Evolutionary conservation across 176 grass and related monocot genomes (phyloP), one percentile per base, ranked within the genome.

Genomic region (Rhynchospora breviuscula): DNA sequence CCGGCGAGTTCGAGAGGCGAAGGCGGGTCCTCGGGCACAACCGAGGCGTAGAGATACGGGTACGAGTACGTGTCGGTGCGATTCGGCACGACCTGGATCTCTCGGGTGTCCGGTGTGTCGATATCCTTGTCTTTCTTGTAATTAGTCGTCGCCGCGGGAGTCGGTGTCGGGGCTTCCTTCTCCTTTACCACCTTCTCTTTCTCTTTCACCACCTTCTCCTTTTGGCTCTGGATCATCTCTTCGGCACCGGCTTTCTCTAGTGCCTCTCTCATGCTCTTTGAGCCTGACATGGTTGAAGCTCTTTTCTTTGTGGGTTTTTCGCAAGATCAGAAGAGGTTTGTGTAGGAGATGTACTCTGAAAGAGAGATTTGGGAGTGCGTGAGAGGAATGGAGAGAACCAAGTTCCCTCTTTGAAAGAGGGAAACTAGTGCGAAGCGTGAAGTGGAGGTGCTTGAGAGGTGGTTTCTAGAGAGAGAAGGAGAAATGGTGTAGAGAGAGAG

Each of bases 261-360:
- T 67, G 93, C 90, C 76, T 96, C 90, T 68, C 90, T 70, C 77
- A 96, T 91, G 93, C 88, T 96, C 92, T 94, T 88, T 67, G 86
- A 23, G 79, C 87, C 85, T 85, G 80, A 15, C 80, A 82, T 82
- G 80, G 40, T 23, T 10, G 35, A 12, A 8, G 26, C 26, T 29
- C 26, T 0, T 1, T 29, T 40, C 19, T 74, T 0, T 56, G 51
- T 57, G 18, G 9, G 8, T 45, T 49, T 46, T 19, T 45, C 58
- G 46, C 13, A 10, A 14, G 76, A 26, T 21, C 64, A 49, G 59
- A 78, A 84, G 64, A 7, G 62, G 19, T 7, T 53, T 52, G 81
- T 14, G 88, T 78, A 51, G 45, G 59, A 26, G 77, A 23, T 40
- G 70, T 23, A 56, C n/a, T 2, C 25, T 49, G 66, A 59, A 59